A percentile compares a stretch with the other conserved stretches of the same genome.
These are phyloP conservation scores for Elasticomyces elasticus DNA, from an alignment of 495 filamentous ascomycete genomes.

Conservation along the genomic window DNA sequence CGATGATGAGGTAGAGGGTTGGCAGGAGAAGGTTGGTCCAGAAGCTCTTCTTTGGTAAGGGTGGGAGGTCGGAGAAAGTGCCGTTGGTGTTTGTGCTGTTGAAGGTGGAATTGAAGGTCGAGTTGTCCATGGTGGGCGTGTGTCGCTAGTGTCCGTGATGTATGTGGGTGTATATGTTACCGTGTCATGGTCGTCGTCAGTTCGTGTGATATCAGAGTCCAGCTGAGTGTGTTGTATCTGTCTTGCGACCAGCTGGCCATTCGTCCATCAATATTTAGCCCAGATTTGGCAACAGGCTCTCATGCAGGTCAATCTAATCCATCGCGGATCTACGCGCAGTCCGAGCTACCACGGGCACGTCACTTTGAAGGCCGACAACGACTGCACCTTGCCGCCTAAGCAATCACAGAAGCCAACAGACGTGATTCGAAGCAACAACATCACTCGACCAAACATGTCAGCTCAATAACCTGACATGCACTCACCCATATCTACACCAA, in stretches of 20 bases:
- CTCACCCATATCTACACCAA: not conserved
- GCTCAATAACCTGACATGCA: not conserved
- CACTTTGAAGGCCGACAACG: no score
- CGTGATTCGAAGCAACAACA: not conserved
- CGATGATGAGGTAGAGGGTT: constrained; percentile 75
- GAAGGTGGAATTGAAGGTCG: constrained; percentile 6
- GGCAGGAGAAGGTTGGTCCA: constrained; percentile 73
- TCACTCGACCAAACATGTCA: not conserved
- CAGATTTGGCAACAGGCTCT: not conserved
- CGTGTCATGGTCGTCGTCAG: not conserved
- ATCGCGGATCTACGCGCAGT: not conserved
- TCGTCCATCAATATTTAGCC: not conserved
- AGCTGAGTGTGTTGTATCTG: not conserved
- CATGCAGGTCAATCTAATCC: no score
- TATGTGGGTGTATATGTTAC: not conserved
- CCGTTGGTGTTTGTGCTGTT: constrained; percentile 6
- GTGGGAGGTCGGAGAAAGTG: constrained; percentile 14
- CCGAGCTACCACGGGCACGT: no score
- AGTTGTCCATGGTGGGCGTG: constrained; percentile 16
- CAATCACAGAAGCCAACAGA: not conserved
- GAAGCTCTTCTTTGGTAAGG: constrained; percentile 19
- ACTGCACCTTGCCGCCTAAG: not conserved
- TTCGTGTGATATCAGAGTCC: not conserved
- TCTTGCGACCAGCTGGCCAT: not conserved
- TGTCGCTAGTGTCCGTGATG: not conserved